phyloP scores from a whole-genome alignment of 129 eudicot genomes.

The Gnaphalium uliginosum region DNA sequence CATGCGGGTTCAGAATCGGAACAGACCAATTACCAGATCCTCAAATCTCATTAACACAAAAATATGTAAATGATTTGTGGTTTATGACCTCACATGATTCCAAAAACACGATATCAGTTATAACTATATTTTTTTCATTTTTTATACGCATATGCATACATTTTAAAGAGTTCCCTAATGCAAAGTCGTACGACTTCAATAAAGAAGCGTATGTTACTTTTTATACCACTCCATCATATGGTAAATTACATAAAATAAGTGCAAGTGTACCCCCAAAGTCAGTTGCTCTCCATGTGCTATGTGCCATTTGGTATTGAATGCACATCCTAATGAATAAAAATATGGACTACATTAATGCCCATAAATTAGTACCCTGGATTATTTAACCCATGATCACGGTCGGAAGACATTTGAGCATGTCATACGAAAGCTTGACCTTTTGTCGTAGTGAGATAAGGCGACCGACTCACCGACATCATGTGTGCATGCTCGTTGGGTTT shows the following conservation, averaged over 20 bases:
- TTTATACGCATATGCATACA: background rate
- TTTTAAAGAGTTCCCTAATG: background rate
- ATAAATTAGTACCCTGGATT: background rate
- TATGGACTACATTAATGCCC: constrained; percentile 2
- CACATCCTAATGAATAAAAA: background rate
- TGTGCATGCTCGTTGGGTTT: background rate
- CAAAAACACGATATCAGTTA: too few relatives aligned
- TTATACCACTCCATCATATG: constrained; percentile 12
- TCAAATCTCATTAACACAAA: too few relatives aligned
- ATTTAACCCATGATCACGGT: background rate
- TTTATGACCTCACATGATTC: too few relatives aligned
- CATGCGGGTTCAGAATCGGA: too few relatives aligned
- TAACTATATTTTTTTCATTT: background rate
- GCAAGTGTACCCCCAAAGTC: background rate
- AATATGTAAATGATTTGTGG: too few relatives aligned
- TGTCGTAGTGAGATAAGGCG: background rate
- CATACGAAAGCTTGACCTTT: background rate
- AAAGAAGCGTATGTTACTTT: constrained; percentile 11
- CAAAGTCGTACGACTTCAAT: constrained; percentile 11
- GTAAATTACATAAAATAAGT: constrained; percentile 15
- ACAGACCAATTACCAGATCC: too few relatives aligned
- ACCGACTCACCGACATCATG: background rate
- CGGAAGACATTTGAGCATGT: background rate
- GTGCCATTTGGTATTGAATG: constrained; percentile 16
- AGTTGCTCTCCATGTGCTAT: constrained; percentile 18